Conservation (phyloP, 31 red algal species). For the Pterothamnion heteromorphum region DNA sequence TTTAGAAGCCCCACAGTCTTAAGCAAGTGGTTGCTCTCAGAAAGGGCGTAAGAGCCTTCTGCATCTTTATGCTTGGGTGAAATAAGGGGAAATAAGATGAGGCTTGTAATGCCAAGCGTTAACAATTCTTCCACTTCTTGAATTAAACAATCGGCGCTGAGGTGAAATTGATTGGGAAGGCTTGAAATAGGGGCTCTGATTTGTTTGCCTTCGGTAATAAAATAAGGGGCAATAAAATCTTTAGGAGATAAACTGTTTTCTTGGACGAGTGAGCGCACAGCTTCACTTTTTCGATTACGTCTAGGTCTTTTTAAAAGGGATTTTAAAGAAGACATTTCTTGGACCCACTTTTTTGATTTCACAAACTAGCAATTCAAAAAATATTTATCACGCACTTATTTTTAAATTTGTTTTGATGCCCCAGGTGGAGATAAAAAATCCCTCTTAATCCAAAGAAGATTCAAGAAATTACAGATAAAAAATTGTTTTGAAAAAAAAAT, state of each 20-base stretch:
- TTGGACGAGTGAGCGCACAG: slow-evolving; percentile 51
- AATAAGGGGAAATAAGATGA: slow-evolving; percentile 96
- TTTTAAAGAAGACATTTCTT: no score
- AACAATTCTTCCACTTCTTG: slow-evolving; percentile 65
- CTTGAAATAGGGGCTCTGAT: slow-evolving; percentile 57
- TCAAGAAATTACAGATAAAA: no score
- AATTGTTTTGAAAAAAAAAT: no score
- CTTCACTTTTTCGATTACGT: slow-evolving; percentile 57
- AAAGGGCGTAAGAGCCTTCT: slow-evolving; percentile 74
- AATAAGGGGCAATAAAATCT: slow-evolving; percentile 66
- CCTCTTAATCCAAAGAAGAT: no score
- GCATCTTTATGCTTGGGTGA: slow-evolving; percentile 85
- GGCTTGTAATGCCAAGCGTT: slow-evolving; percentile 64
- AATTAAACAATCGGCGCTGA: slow-evolving; percentile 55
- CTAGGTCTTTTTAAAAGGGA: no score
- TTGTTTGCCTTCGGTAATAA: slow-evolving; percentile 51
- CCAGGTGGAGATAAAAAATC: no score
- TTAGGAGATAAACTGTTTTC: slow-evolving; percentile 55
- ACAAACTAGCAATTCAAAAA: no score
- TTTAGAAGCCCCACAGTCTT: slow-evolving; percentile 88
- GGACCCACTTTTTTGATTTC: no score
- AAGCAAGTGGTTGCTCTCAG: slow-evolving; percentile 31
- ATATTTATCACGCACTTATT: no score
- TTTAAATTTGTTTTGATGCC: no score
- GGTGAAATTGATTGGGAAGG: slow-evolving; percentile 87